Conservation (phyloP, 345 rosid species). For the Melastoma malabathricum region DNA sequence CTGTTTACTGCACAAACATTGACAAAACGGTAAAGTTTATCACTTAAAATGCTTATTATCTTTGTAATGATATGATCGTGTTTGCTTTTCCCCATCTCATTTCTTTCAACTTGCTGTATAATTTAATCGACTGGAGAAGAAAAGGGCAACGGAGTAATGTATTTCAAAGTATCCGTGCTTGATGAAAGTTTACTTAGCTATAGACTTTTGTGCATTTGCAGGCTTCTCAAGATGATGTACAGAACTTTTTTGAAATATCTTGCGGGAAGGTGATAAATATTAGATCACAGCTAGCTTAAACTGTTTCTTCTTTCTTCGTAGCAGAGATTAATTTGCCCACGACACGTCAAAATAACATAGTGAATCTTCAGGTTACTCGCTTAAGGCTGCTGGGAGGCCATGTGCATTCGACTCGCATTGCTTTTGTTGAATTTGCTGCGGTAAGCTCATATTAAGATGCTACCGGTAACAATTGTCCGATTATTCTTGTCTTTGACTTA, state of each 20-base stretch:
- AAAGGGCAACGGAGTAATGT: neutral
- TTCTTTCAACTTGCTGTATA: neutral
- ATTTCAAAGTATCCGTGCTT: constrained; percentile 4
- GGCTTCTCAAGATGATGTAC: constrained; percentile 75
- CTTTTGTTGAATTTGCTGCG: constrained; percentile 78
- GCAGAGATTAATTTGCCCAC: neutral
- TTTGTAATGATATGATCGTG: neutral
- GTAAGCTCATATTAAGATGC: constrained; percentile 24
- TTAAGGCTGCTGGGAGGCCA: constrained; percentile 82
- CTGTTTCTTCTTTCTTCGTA: neutral
- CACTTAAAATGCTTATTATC: neutral
- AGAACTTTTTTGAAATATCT: constrained; percentile 58
- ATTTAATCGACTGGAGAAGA: neutral
- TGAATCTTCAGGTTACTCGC: constrained; percentile 46
- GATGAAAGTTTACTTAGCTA: neutral
- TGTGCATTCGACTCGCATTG: constrained; percentile 76
- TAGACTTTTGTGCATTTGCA: constrained; percentile 12
- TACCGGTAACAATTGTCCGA: neutral
- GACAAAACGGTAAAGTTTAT: constrained; percentile 56
- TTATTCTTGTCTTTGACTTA: neutral
- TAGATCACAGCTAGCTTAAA: neutral
- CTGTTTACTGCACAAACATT: constrained; percentile 84
- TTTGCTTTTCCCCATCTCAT: constrained; percentile 2
- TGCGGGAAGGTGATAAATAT: constrained; percentile 64
- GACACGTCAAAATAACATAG: neutral